Conservation (phyloP, 805 yeast species). For the Kregervanrija pseudodelftensis region DNA sequence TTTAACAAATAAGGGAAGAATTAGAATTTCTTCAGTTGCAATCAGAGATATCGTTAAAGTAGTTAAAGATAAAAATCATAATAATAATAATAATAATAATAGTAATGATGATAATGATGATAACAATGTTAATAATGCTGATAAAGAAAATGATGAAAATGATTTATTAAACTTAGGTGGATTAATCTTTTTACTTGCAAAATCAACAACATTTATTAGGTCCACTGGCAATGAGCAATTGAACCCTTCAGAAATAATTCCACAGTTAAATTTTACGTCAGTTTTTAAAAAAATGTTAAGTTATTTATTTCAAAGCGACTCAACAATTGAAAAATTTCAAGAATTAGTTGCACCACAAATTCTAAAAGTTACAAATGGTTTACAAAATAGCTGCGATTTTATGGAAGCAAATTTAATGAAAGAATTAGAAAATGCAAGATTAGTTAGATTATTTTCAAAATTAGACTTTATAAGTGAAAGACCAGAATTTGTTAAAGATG, state of each 20-base stretch:
- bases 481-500: slow-evolving; percentile 53
- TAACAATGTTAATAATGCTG: slow-evolving; percentile 12
- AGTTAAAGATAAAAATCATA: slow-evolving; percentile 26
- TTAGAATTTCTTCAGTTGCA: slow-evolving; percentile 67
- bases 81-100: slow-evolving; percentile 16
- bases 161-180: slow-evolving; percentile 59
- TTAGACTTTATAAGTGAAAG: slow-evolving; percentile 71
- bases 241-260: slow-evolving; percentile 18
- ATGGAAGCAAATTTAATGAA: slow-evolving; percentile 54
- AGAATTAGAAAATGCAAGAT: slow-evolving; percentile 83
- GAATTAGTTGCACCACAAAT: slow-evolving; percentile 37
- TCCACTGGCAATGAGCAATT: slow-evolving; percentile 10
- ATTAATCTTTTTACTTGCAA: slow-evolving; percentile 50
- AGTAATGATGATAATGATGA: no score
- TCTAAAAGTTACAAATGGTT: slow-evolving; percentile 39
- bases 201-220: slow-evolving; percentile 22
- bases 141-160: slow-evolving; percentile 34
- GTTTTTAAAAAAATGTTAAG: slow-evolving; percentile 38
- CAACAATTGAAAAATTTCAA: slow-evolving; percentile 28
- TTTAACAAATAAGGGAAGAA: slow-evolving; percentile 62
- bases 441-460: slow-evolving; percentile 77
- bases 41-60: slow-evolving; percentile 54
- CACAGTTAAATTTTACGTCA: slow-evolving; percentile 32
- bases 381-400: slow-evolving; percentile 47
- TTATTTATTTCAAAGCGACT: slow-evolving; percentile 28